phyloP scores from a whole-genome alignment of 139 green algal species.

The Haematococcus lacustris region DNA sequence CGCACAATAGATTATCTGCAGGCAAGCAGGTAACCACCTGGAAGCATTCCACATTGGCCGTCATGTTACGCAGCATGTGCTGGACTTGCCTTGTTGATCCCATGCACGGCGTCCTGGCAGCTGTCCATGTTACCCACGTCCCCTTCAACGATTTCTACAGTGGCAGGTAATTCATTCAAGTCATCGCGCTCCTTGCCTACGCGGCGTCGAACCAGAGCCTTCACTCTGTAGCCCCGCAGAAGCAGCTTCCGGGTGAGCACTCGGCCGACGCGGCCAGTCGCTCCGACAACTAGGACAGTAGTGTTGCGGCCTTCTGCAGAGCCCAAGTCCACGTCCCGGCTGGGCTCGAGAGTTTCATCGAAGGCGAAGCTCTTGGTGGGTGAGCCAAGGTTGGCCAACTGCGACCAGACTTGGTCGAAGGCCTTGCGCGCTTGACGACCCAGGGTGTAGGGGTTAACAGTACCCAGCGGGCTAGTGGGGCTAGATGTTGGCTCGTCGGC shows the following conservation, averaged over 20 bases:
- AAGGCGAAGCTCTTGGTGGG: constrained; percentile 21
- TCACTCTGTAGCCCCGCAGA: constrained; percentile 89
- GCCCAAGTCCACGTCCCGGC: constrained; percentile 47
- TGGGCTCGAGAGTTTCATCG: constrained; percentile 19
- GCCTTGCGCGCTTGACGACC: constrained; percentile 65
- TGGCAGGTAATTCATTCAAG: constrained; percentile 54
- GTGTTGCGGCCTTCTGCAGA: constrained; percentile 68
- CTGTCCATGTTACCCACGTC: constrained; percentile 73
- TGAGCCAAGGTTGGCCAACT: constrained; percentile 37
- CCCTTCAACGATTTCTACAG: constrained; percentile 74
- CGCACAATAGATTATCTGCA: constrained; percentile 75
- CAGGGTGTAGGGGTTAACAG: constrained; percentile 70
- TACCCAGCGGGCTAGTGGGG: constrained; percentile 30
- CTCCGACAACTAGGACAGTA: constrained; percentile 89
- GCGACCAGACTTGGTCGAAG: constrained; percentile 80
- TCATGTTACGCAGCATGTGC: not conserved
- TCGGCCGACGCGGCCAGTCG: constrained; percentile 84
- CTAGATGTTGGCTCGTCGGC: no score
- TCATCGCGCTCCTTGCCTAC: constrained; percentile 34
- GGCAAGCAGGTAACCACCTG: not conserved
- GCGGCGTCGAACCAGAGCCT: constrained; percentile 63
- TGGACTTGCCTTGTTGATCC: constrained; percentile 78
- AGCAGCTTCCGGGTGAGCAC: constrained; percentile 93
- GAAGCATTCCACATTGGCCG: not conserved
- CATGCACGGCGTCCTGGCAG: constrained; percentile 68